Percentiles rank a stretch among this genome's conserved stretches.
These are phyloP conservation scores for Cladosporium phlei DNA, from an alignment of 2,329 filamentous ascomycete genomes.

Conservation along the genomic window DNA sequence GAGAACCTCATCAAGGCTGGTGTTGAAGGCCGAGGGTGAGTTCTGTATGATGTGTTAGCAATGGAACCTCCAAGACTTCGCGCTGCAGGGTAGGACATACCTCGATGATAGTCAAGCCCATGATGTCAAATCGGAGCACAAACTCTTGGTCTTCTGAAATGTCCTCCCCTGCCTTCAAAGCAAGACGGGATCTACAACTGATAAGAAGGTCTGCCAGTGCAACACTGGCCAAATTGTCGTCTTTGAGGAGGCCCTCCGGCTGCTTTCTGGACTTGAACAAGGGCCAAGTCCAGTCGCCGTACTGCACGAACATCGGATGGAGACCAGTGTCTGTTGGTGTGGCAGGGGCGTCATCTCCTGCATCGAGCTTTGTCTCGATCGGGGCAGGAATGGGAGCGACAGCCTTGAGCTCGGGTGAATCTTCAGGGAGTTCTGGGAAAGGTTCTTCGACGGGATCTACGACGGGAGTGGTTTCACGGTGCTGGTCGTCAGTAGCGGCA, in stretches of 20 bases:
- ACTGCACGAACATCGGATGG: constrained; percentile 51
- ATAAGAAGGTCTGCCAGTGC: constrained; percentile 53
- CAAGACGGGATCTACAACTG: constrained; percentile 43
- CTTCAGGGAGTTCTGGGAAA: constrained; percentile 5
- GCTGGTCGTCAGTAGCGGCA: not conserved
- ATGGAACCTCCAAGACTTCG: no score
- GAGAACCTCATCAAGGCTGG: constrained; percentile 54
- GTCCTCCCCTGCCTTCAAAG: constrained; percentile 49
- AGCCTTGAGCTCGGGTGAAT: not conserved
- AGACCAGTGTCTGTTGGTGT: constrained; percentile 34
- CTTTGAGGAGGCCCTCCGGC: constrained; percentile 53
- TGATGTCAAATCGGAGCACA: constrained; percentile 49
- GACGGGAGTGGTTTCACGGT: not conserved
- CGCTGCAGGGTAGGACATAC: no score
- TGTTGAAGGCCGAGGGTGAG: constrained; percentile 43
- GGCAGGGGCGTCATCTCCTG: constrained; percentile 22
- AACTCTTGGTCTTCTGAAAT: constrained; percentile 55
- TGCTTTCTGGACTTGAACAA: constrained; percentile 54
- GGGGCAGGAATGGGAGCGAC: not conserved
- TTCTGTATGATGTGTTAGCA: constrained; percentile 37
- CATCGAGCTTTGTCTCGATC: constrained; percentile 6
- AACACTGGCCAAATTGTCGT: constrained; percentile 51
- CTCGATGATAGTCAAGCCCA: constrained; percentile 55
- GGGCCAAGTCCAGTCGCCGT: constrained; percentile 52
- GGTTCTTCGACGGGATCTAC: not conserved